Conservation (phyloP, 768 basidiomycete genomes). For the Tricholoma furcatifolium region DNA sequence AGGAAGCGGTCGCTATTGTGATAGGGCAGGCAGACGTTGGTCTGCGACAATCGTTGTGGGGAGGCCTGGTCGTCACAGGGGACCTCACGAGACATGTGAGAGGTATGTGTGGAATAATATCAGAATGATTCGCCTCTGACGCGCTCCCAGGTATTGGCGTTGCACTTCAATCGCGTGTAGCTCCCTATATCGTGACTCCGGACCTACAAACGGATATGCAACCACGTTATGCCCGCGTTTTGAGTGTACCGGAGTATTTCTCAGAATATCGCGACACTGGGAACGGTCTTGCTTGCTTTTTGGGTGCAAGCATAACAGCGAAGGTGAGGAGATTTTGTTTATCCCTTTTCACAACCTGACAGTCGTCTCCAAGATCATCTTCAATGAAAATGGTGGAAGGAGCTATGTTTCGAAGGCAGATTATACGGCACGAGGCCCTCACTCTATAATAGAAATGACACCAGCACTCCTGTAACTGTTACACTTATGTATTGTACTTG, state of each 20-base stretch:
- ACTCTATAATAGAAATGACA: slow-evolving; percentile 73
- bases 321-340: slow-evolving; percentile 49
- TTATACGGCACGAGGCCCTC: slow-evolving; percentile 71
- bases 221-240: slow-evolving; percentile 57
- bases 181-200: slow-evolving; percentile 57
- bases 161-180: slow-evolving; percentile 71
- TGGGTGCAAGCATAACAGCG: slow-evolving; percentile 82
- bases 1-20: slow-evolving; percentile 64
- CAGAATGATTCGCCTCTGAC: background rate
- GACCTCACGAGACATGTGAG: slow-evolving; percentile 69
- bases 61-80: slow-evolving; percentile 80
- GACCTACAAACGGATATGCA: slow-evolving; percentile 74
- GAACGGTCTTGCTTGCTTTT: slow-evolving; percentile 76
- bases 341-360: background rate
- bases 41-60: slow-evolving; percentile 71
- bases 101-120: slow-evolving; percentile 40
- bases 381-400: slow-evolving; percentile 63
- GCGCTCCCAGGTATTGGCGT: slow-evolving; percentile 50
- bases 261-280: slow-evolving; percentile 87
- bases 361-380: slow-evolving; percentile 53
- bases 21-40: slow-evolving; percentile 62
- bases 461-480: slow-evolving; percentile 59
- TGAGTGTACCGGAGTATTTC: slow-evolving; percentile 85
- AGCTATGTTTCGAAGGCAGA: slow-evolving; percentile 81
- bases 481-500: background rate